These are phyloP conservation scores for Boletus sp. DNA, from an alignment of 768 basidiomycete genomes.

Conservation along the genomic window DNA sequence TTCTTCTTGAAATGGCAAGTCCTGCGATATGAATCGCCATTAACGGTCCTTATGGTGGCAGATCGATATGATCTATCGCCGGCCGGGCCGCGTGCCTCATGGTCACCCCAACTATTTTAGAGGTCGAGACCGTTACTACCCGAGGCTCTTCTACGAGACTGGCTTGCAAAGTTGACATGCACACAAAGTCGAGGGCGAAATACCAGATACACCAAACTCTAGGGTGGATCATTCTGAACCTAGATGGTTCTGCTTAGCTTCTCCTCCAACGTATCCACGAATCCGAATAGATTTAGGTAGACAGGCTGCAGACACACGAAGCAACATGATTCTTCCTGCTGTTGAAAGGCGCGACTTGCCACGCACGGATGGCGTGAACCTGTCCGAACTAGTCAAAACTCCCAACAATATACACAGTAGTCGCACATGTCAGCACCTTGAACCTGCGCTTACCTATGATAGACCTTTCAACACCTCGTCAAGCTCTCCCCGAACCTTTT, in stretches of 20 bases:
- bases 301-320: no score
- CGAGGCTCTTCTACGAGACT: no score
- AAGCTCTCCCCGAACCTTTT: conserved; percentile 51
- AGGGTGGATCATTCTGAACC: no score
- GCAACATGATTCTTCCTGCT: no score
- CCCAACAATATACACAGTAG: not conserved
- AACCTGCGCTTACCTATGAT: conserved; percentile 20
- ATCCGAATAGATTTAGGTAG: no score
- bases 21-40: conserved; percentile 6
- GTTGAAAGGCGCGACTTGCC: no score
- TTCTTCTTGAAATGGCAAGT: conserved; percentile 24
- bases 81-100: conserved; percentile 1
- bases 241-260: no score
- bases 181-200: not conserved
- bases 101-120: conserved; percentile 6
- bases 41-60: not conserved
- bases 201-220: not conserved
- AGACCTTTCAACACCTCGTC: conserved; percentile 48
- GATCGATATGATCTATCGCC: conserved; percentile 22
- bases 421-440: not conserved
- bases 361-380: no score
- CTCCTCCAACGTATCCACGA: no score
- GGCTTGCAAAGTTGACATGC: not conserved
- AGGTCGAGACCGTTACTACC: no score
- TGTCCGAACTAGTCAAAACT: not conserved